Conservation (phyloP, 2,329 filamentous ascomycete genomes). For the Cladorrhinum sp. region DNA sequence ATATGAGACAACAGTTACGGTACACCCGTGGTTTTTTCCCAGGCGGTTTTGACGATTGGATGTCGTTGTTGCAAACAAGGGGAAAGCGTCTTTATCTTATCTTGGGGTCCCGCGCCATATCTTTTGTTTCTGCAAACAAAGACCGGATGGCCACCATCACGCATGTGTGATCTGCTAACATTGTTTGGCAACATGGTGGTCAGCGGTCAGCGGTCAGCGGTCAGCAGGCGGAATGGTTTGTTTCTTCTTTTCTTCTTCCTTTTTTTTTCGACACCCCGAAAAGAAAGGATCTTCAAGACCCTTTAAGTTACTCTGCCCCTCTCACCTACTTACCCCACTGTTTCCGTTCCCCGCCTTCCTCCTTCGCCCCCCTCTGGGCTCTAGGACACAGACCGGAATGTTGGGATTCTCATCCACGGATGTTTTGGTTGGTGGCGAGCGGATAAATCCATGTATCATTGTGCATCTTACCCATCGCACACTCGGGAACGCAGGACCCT, state of each 20-base stretch:
- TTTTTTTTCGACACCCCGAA: neutral
- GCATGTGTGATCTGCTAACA: neutral
- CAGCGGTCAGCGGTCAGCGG: too few species aligned
- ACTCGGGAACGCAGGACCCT: neutral
- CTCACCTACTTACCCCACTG: neutral
- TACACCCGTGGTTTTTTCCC: neutral
- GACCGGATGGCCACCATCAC: neutral
- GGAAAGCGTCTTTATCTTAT: constrained; percentile 1
- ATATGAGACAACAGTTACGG: neutral
- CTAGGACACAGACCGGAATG: neutral
- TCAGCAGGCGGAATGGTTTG: neutral
- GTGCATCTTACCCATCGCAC: too few species aligned
- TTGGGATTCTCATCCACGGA: neutral
- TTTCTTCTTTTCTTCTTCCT: neutral
- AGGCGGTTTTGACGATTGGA: neutral
- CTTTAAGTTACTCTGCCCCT: neutral
- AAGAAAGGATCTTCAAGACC: neutral
- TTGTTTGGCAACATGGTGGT: neutral
- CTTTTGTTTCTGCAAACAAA: neutral
- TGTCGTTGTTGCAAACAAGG: neutral
- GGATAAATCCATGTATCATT: neutral
- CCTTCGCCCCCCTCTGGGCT: neutral
- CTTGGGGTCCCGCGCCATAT: neutral
- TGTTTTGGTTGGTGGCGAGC: neutral
- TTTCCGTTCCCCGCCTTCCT: neutral